Percentiles rank a stretch among this genome's conserved stretches.
These are phyloP conservation scores for Rhynchosporium agropyri DNA, from an alignment of 2,329 filamentous ascomycete species.

Conservation along the genomic window DNA sequence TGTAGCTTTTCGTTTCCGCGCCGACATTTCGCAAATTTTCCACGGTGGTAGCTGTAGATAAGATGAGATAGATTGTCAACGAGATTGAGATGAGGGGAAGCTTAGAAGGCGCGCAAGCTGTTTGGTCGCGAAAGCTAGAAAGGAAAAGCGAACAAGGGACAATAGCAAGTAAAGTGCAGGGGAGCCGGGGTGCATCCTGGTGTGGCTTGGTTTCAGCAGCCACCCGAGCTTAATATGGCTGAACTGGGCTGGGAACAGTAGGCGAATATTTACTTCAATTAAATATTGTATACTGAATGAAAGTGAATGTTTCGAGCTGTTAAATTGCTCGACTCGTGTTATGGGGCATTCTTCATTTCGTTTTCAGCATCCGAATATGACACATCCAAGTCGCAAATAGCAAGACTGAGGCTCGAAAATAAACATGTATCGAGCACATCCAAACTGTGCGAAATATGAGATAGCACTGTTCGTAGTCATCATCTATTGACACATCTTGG, in stretches of 20 bases:
- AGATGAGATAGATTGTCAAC: conserved; percentile 20
- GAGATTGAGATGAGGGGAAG: not conserved
- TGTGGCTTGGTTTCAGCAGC: too few species aligned
- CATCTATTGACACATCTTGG: not conserved
- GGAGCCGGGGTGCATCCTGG: not conserved
- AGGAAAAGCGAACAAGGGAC: not conserved
- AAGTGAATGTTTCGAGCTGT: too few species aligned
- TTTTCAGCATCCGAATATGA: too few species aligned
- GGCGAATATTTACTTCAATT: too few species aligned
- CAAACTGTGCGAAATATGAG: too few species aligned
- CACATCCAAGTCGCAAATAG: too few species aligned
- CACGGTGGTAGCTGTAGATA: conserved; percentile 6
- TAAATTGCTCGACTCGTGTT: too few species aligned
- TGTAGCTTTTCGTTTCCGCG: conserved; percentile 35
- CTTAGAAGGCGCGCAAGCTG: not conserved
- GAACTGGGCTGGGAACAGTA: not conserved
- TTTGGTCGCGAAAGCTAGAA: not conserved
- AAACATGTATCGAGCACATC: too few species aligned
- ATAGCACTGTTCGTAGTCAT: not conserved
- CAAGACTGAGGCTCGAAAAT: too few species aligned
- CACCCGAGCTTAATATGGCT: too few species aligned
- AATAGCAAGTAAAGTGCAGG: not conserved
- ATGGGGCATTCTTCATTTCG: too few species aligned
- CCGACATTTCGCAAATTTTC: conserved; percentile 30
- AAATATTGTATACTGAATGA: too few species aligned